Conservation (phyloP, 805 yeast species). For the Kuraishia borneana region DNA sequence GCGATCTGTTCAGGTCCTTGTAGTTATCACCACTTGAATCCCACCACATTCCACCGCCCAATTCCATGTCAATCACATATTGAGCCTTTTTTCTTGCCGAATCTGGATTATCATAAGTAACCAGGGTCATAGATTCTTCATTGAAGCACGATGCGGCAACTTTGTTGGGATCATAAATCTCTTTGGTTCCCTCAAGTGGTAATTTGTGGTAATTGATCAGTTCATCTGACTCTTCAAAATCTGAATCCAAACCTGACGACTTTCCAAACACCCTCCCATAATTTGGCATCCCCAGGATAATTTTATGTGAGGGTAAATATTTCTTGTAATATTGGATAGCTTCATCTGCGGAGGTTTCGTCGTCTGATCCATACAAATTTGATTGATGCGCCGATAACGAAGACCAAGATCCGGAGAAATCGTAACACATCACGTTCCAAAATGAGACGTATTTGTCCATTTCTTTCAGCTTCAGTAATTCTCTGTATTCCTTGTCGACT, state of each 20-base stretch:
- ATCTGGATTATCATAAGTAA: slow-evolving; percentile 56
- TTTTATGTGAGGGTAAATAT: slow-evolving; percentile 36
- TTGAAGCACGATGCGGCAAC: slow-evolving; percentile 48
- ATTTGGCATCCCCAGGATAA: slow-evolving; percentile 78
- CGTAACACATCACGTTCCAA: slow-evolving; percentile 92
- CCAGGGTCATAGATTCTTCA: slow-evolving; percentile 22
- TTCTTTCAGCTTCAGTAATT: slow-evolving; percentile 30
- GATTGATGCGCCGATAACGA: slow-evolving; percentile 52
- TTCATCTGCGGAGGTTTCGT: slow-evolving; percentile 28
- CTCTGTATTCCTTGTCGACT: slow-evolving; percentile 37
- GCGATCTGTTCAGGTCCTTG: slow-evolving; percentile 20
- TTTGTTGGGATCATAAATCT: slow-evolving; percentile 37
- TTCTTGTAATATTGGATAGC: slow-evolving; percentile 27
- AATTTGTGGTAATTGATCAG: slow-evolving; percentile 45
- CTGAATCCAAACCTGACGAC: slow-evolving; percentile 22
- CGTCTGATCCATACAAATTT: slow-evolving; percentile 33
- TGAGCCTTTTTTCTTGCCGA: slow-evolving; percentile 47
- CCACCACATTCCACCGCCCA: slow-evolving; percentile 95
- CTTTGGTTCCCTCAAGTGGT: slow-evolving; percentile 31
- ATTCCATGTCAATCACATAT: slow-evolving; percentile 31
- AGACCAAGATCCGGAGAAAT: slow-evolving; percentile 76
- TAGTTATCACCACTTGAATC: slow-evolving; percentile 71
- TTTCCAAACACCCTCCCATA: slow-evolving; percentile 44
- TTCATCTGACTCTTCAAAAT: slow-evolving; percentile 28
- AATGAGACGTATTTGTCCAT: slow-evolving; percentile 50